A percentile compares a stretch with the other conserved stretches of the same genome.
These are phyloP conservation scores for Biscogniauxia marginata DNA, from an alignment of 2,329 filamentous ascomycete species.

Conservation along the genomic window DNA sequence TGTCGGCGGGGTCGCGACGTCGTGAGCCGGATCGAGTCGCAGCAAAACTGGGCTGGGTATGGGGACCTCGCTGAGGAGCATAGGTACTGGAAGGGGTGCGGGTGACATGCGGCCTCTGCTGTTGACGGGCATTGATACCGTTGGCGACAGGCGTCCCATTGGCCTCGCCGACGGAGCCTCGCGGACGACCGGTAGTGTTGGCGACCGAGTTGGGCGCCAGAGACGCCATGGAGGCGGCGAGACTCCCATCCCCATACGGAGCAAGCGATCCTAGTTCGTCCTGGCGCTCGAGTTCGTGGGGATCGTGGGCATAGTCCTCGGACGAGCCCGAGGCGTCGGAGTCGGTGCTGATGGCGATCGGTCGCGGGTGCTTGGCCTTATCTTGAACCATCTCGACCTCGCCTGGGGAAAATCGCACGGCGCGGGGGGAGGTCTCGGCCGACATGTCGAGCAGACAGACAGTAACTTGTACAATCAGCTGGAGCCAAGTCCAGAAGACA, in stretches of 20 bases:
- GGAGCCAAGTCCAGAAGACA: constrained; percentile 22
- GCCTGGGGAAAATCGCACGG: constrained; percentile 55
- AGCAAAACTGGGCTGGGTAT: constrained; percentile 37
- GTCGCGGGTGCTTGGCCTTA: constrained; percentile 40
- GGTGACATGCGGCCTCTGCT: constrained; percentile 66
- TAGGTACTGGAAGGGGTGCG: constrained; percentile 80
- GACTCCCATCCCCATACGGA: constrained; percentile 43
- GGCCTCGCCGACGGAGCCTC: constrained; percentile 36
- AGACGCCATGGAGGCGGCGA: constrained; percentile 44
- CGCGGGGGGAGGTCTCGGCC: constrained; percentile 52
- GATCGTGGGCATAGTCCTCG: constrained; percentile 45
- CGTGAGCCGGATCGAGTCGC: constrained; percentile 42
- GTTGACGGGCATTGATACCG: constrained; percentile 46
- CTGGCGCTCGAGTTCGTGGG: constrained; percentile 47
- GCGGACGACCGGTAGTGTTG: constrained; percentile 41
- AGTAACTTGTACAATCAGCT: constrained; percentile 17
- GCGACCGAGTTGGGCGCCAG: constrained; percentile 40
- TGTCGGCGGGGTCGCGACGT: constrained; percentile 47
- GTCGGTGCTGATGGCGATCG: constrained; percentile 40
- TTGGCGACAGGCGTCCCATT: constrained; percentile 27
- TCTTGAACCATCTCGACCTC: constrained; percentile 47
- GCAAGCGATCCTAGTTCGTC: constrained; percentile 47
- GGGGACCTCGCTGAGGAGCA: constrained; percentile 60
- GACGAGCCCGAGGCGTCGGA: constrained; percentile 50
- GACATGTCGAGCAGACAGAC: constrained; percentile 24